Percentiles rank a stretch among this genome's conserved stretches.
Conservation (phyloP, 1,284 basidiomycete genomes). For the Tilletia walkeri region DNA sequence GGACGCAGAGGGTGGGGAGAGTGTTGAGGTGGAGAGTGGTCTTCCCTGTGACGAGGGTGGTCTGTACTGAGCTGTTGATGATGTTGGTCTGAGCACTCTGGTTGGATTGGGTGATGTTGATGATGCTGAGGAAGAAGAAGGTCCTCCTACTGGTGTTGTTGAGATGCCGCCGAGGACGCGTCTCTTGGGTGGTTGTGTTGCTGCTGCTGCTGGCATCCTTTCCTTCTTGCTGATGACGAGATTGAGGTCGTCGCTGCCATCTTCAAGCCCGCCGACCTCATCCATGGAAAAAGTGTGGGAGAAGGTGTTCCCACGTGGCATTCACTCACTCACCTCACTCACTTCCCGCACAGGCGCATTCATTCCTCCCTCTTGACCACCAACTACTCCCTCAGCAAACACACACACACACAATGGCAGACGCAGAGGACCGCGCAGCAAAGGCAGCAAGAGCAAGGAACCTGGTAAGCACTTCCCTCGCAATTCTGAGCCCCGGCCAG, state of each 20-base stretch:
- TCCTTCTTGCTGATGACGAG: too few species aligned
- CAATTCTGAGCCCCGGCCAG: background rate
- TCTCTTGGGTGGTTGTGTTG: conserved; percentile 7
- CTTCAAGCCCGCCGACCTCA: background rate
- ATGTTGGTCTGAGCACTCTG: background rate
- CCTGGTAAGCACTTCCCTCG: conserved; percentile 5
- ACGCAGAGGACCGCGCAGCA: conserved; percentile 37
- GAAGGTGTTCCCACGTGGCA: background rate
- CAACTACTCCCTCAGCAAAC: too few species aligned
- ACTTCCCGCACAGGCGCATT: background rate
- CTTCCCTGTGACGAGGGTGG: background rate
- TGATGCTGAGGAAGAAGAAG: background rate
- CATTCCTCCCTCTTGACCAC: background rate
- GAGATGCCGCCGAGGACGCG: conserved; percentile 4
- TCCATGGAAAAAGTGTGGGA: background rate
- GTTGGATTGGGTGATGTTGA: background rate
- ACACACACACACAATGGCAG: conserved; percentile 25
- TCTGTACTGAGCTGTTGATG: background rate
- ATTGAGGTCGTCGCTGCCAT: background rate
- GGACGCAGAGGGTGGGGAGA: background rate
- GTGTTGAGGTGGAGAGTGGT: background rate
- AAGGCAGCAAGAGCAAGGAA: conserved; percentile 39
- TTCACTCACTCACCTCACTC: background rate
- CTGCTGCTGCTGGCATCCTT: background rate
- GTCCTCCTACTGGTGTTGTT: background rate